Evolutionary conservation across 1,284 basidiomycete genomes (phyloP).

Genomic region (Laetiporus sulphureus): DNA sequence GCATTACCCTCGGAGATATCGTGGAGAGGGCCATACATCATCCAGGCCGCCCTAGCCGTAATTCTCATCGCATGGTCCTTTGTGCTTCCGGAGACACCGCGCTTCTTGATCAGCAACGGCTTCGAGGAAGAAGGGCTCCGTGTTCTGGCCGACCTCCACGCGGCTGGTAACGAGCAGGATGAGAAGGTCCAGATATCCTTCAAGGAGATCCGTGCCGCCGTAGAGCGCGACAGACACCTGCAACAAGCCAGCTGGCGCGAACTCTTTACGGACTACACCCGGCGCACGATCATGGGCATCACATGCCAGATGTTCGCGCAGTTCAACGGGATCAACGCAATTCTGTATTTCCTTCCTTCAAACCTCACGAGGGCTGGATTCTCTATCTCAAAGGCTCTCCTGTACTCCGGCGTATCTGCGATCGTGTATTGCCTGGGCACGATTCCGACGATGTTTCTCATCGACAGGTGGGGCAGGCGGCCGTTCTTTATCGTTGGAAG

Average conservation of each 20-base stretch:
- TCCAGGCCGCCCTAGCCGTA: constrained; percentile 39
- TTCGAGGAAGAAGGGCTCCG: constrained; percentile 38
- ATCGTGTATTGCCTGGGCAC: constrained; percentile 52
- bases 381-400: constrained; percentile 34
- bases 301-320: constrained; percentile 51
- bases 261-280: constrained; percentile 40
- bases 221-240: constrained; percentile 34
- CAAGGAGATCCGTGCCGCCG: constrained; percentile 34
- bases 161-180: constrained; percentile 34
- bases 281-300: constrained; percentile 39
- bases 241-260: constrained; percentile 37
- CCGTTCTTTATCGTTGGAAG: constrained; percentile 45
- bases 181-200: constrained; percentile 33
- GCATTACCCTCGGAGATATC: constrained; percentile 41
- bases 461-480: constrained; percentile 50
- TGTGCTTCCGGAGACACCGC: constrained; percentile 46
- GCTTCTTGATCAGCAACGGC: constrained; percentile 47
- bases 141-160: constrained; percentile 44
- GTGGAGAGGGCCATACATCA: constrained; percentile 48
- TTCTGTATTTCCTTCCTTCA: constrained; percentile 49
- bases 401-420: constrained; percentile 49
- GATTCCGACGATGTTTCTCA: constrained; percentile 48
- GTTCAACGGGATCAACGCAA: constrained; percentile 51
- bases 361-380: constrained; percentile 46
- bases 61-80: constrained; percentile 40